Base-by-base conservation (phyloP, 257 asterid genomes). In the Petrea volubilis region DNA sequence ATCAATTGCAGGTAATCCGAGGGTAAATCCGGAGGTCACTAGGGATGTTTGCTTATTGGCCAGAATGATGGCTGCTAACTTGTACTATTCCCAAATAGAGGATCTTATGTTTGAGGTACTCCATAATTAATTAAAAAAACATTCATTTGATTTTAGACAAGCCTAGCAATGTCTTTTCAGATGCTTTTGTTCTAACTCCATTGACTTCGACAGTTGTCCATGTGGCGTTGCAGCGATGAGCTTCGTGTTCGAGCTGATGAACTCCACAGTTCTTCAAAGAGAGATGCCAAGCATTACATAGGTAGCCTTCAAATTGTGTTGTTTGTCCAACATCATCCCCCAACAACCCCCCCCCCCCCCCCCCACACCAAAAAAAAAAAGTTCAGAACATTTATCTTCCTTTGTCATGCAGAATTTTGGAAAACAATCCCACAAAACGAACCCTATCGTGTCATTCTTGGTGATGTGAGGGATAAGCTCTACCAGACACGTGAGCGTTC, bases 91-190 rank as follows among this genome's bases (percentile, higher is more conserved):
- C 66, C 95, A 84, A 78, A 93, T 93, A 11, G 98, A 93, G 83
- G 98, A 93, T 62, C 91, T 93, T 61, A 90, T 93, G 98, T 93
- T 90, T 83, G 97, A 90, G 98, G 98, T 93, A 77, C 9, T 29
- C 27, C 64, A 51, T 67, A 6, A 58, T 76, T 20, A 51, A 31
- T 14, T 27, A 36, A 28, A 61, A 66, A 52, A 38, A 17, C 17
- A 33, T 60, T 27, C 31, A 12, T 40, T 15, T 28, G 5, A 20
- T 36, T 27, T 15, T 25, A n/a, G 7, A 13, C 51, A 36, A 56
- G 36, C 13, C 61, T 63, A 43, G 41, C 20, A 43, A 34, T 33
- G 20, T 10, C 20, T 3, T n/a, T 38, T 38, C 12, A 38, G 9
- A 34, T 59, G 24, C 20, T 31, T 46, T 31, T 13, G 17, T 38